Base-by-base conservation (phyloP, 2,329 filamentous ascomycete genomes). In the Venturia effusa region DNA sequence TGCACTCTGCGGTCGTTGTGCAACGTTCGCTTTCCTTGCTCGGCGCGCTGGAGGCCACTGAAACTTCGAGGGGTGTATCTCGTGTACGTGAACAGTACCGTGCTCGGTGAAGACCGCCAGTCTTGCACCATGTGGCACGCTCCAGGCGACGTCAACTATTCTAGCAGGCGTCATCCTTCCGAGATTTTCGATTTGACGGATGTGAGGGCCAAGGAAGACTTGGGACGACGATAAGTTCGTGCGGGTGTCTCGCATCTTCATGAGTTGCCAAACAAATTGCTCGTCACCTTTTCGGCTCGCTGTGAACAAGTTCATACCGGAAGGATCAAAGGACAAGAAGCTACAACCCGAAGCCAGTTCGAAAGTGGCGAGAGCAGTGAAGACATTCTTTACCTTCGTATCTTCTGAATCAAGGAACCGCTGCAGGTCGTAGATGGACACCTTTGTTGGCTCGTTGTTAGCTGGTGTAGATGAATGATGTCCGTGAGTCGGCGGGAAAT, bases 51-150 rank as follows among this genome's bases (percentile, higher is more conserved):
- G 90, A 48, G 92, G 92, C 92, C 92, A 96, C 68, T 89, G 86
- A 69, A 92, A 93, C 4, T 90, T 90, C 67, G 85, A 89, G 57
- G 85, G 81, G 10, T 92, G 91, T 74, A 97, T 84, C 68, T 96
- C 90, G 67, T 96, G 87, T 54, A 97, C 84, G 75, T 99, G 94
- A 13, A 97, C 87, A 10, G 94, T 99, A n/a, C 93, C 92, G 69
- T 92, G 89, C 70, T 96, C 91, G 0, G 94, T 97, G 32, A 97
- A 86, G 77, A 99, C 87, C 1, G 92, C 93, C 45, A 95, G 78
- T 65, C 89, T 87, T 71, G 96, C 90, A 27, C 90, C 90, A 64
- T 87, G 87, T 3, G 90, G 90, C 63, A 84, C 83, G 1, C 88
- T 88, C 94, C 94, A 99, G 3, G 87, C 85, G 51, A 96, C 89